Conservation (phyloP, 805 yeast genomes). For the Yamadazyma phyllophila region DNA sequence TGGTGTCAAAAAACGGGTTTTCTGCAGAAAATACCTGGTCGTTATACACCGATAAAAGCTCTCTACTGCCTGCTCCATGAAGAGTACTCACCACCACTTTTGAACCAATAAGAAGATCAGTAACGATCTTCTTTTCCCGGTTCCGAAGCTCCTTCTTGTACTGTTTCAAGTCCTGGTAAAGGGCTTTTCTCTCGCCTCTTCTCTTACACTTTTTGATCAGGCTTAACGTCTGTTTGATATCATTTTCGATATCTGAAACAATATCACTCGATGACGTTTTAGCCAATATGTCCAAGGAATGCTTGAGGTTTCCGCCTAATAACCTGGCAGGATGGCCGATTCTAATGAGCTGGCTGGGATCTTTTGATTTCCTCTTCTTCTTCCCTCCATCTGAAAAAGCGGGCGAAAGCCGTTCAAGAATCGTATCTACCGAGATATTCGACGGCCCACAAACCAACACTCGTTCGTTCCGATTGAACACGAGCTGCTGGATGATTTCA, state of each 20-base stretch:
- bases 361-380: slow-evolving; percentile 26
- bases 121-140: slow-evolving; percentile 63
- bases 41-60: slow-evolving; percentile 53
- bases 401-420: slow-evolving; percentile 66
- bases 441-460: slow-evolving; percentile 93
- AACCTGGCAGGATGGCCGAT: slow-evolving; percentile 94
- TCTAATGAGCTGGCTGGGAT: slow-evolving; percentile 49
- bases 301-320: slow-evolving; percentile 56
- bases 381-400: slow-evolving; percentile 17
- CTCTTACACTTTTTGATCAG: slow-evolving; percentile 59
- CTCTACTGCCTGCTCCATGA: slow-evolving; percentile 82
- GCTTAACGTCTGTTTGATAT: slow-evolving; percentile 61
- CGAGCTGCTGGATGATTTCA: slow-evolving; percentile 74
- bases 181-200: slow-evolving; percentile 60
- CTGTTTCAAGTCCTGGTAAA: slow-evolving; percentile 67
- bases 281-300: slow-evolving; percentile 73
- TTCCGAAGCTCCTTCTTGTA: slow-evolving; percentile 66
- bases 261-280: slow-evolving; percentile 49
- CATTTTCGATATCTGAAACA: slow-evolving; percentile 64
- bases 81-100: slow-evolving; percentile 78
- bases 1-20: slow-evolving; percentile 60
- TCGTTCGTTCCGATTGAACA: slow-evolving; percentile 42
- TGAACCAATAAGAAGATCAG: slow-evolving; percentile 56
- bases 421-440: slow-evolving; percentile 87
- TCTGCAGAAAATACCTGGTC: slow-evolving; percentile 20